Base-by-base conservation (phyloP, 2,329 filamentous ascomycete species). In the Stemphylium beticola region DNA sequence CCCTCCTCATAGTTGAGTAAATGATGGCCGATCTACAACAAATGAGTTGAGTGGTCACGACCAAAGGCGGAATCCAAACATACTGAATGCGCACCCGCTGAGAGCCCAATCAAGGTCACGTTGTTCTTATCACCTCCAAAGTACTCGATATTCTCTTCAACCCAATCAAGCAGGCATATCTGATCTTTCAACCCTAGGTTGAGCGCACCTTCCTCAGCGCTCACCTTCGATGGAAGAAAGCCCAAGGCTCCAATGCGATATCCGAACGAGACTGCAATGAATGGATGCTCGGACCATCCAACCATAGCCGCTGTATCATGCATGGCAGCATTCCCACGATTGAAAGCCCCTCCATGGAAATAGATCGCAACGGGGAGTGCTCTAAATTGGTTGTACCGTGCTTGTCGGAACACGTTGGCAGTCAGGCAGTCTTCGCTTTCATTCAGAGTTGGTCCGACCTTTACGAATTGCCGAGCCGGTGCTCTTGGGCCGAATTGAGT, bases 341-440 rank as follows among this genome's bases (percentile, higher is more conserved):
- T 87, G 76, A 88, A 89, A 5, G 78, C 82, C 2, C 87, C 87
- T 39, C 86, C 86, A 66, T 88, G 86, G 29, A 89, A 74, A 65
- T 86, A 87, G 2, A 88, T 57, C 20, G 63, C 57, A 15, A 64
- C 62, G 5, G 65, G 64, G 33, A 62, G 43, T 15, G 38, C 33
- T 15, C 43, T 31, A 8, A 50, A 46, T 33, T 46, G 39, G 31
- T 49, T 46, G 17, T 45, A 12, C 47, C 38, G 17, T 22, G 53
- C 49, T 20, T 54, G 59, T 40, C 55, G 59, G 52, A 54, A 68
- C 7, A 66, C 52, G 12, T 68, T 68, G n/a, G 60, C 50, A 14
- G 55, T 65, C 9, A 68, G 46, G 32, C 65, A 68, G 31, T 68
- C 64, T 49, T 68, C 65, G 32, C 54, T 65, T 15, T 65, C 58